A percentile compares a stretch with the other conserved stretches of the same genome.
Conservation (phyloP, 176 grass and related monocot species). For the Hordeum vulgare region MorexV3_pseudomolecules_assembly NC_058520.1:169883870-169884369, state of each 20-base stretch:
- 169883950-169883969: slow-evolving; percentile 61
- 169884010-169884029: neutral
- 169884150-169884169: too few relatives aligned
- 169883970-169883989: slow-evolving; percentile 94
- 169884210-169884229: neutral
- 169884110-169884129: too few relatives aligned
- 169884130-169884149: too few relatives aligned
- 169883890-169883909: slow-evolving; percentile 88
- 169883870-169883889: slow-evolving; percentile 85
- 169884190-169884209: neutral
- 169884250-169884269: slow-evolving; percentile 48
- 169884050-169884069: slow-evolving; percentile 1
- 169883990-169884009: slow-evolving; percentile 24
- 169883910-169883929: slow-evolving; percentile 71
- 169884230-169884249: neutral
- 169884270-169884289: slow-evolving; percentile 77
- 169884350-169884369: slow-evolving; percentile 79
- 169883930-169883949: slow-evolving; percentile 72
- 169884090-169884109: too few relatives aligned
- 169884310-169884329: slow-evolving; percentile 88
- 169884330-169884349: slow-evolving; percentile 58
- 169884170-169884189: too few relatives aligned
- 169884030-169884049: neutral
- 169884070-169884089: neutral
- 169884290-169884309: slow-evolving; percentile 59